Conservation (phyloP, 179 eudicot species). For the Dionaea muscipula region DNA sequence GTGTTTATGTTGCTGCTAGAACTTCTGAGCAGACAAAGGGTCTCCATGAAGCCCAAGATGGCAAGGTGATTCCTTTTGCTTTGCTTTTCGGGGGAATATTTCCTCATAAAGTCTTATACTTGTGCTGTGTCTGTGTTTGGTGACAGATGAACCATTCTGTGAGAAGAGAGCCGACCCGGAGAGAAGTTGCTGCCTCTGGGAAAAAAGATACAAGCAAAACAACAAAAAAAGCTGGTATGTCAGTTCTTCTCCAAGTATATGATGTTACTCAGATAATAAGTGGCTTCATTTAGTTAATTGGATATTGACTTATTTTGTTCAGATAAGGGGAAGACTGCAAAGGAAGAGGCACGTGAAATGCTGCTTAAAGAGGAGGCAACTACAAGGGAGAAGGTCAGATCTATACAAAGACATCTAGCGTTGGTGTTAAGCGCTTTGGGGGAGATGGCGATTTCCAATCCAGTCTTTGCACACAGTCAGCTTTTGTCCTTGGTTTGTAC, state of each 20-base stretch:
- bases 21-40: conserved; percentile 49
- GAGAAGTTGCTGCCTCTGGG: conserved; percentile 40
- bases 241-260: not conserved
- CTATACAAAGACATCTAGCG: conserved; percentile 57
- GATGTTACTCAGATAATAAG: not conserved
- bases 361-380: conserved; percentile 70
- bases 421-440: conserved; percentile 73
- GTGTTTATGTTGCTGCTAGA: conserved; percentile 67
- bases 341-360: conserved; percentile 95
- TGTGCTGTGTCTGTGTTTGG: conserved; percentile 21
- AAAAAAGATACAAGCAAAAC: conserved; percentile 57
- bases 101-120: not conserved
- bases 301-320: conserved; percentile 10
- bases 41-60: conserved; percentile 43
- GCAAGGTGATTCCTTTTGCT: conserved; percentile 31
- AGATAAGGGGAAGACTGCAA: conserved; percentile 87
- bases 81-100: conserved; percentile 9
- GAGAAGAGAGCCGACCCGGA: conserved; percentile 37
- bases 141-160: conserved; percentile 44
- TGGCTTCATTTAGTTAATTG: conserved; percentile 4
- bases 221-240: conserved; percentile 53
- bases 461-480: conserved; percentile 86
- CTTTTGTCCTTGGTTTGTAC: conserved; percentile 77
- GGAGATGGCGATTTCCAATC: conserved; percentile 82
- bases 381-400: conserved; percentile 51